Evolutionary conservation across 2,329 filamentous ascomycete species (phyloP).

Genomic region (Cordyceps tenuipes): DNA sequence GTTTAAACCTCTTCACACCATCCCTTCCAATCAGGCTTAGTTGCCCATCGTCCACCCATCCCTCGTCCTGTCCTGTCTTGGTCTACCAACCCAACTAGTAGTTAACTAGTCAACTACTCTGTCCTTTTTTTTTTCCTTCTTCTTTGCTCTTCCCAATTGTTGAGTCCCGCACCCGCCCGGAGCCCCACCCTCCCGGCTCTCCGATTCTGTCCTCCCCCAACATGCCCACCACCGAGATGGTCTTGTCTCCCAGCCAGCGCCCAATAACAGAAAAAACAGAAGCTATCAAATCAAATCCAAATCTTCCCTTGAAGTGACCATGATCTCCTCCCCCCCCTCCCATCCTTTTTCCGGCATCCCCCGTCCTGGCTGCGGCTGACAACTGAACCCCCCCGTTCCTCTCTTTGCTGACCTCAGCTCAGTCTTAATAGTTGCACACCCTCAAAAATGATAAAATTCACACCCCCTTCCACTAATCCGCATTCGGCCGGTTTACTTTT

Average conservation of each 20-base stretch:
- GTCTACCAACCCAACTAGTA: too few relatives aligned
- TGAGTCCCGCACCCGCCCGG: constrained; percentile 2
- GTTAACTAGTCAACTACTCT: too few relatives aligned
- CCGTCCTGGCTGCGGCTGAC: background rate
- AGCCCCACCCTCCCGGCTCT: constrained; percentile 6
- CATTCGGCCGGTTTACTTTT: background rate
- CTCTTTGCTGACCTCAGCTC: background rate
- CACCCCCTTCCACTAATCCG: background rate
- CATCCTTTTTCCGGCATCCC: too few relatives aligned
- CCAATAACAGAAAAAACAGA: background rate
- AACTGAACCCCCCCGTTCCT: background rate
- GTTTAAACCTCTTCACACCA: background rate
- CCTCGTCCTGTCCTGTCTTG: background rate
- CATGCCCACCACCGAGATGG: background rate
- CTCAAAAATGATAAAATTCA: background rate
- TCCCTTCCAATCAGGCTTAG: too few relatives aligned
- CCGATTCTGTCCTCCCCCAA: constrained; percentile 3
- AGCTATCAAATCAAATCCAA: background rate
- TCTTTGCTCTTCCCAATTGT: constrained; percentile 7
- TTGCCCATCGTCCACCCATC: background rate
- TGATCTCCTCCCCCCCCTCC: background rate
- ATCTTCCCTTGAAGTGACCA: background rate
- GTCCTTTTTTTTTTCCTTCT: background rate
- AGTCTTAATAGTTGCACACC: background rate
- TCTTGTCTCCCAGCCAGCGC: background rate